Percentiles rank a stretch among this genome's conserved stretches.
These are phyloP conservation scores for Malus asiatica DNA, from an alignment of 306 rosid species.

Conservation along the genomic window DNA sequence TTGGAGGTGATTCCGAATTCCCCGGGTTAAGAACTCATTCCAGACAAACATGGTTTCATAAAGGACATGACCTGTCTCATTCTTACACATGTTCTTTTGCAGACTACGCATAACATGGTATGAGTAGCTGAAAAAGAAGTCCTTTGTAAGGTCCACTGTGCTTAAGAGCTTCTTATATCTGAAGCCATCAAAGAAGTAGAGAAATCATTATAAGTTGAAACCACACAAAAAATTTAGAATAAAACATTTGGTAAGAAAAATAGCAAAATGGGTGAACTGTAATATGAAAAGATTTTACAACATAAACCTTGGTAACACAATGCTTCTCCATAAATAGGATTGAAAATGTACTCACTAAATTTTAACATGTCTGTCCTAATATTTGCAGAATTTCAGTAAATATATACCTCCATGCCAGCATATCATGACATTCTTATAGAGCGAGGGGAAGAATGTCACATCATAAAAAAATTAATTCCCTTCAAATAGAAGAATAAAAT, in stretches of 20 bases:
- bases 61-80: constrained; percentile 42
- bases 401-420: not conserved
- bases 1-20: constrained; percentile 68
- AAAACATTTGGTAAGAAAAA: not conserved
- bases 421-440: not conserved
- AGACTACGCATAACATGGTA: constrained; percentile 91
- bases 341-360: not conserved
- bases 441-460: not conserved
- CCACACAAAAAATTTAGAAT: not conserved
- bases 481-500: not conserved
- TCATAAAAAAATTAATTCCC: constrained; percentile 5
- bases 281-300: not conserved
- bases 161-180: constrained; percentile 99
- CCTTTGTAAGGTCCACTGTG: constrained; percentile 95
- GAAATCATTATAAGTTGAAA: constrained; percentile 27
- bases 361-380: not conserved
- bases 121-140: constrained; percentile 98
- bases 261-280: not conserved
- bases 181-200: constrained; percentile 45
- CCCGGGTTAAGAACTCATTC: constrained; percentile 94
- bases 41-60: constrained; percentile 94
- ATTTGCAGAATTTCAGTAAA: not conserved
- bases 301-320: not conserved
- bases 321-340: not conserved
- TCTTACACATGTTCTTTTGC: constrained; percentile 73